Base-by-base conservation (phyloP, 257 asterid species). In the Cordia subcordata region DNA sequence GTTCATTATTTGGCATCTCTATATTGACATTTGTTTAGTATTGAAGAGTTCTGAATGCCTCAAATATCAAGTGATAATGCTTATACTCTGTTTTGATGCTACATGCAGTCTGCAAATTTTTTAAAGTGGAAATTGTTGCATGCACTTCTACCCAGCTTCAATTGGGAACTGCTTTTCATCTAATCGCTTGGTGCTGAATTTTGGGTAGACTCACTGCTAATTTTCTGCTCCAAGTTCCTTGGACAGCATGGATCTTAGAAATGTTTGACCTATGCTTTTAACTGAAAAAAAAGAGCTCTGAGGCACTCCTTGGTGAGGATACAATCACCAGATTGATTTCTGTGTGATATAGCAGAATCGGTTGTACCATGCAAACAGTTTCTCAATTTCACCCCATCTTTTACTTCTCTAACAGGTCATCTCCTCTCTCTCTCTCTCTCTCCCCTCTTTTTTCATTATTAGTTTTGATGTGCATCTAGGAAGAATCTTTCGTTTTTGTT, bases 341-440 rank as follows among this genome's bases (percentile, higher is more conserved):
- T 16, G 21, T 45, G 21, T 12, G 0, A 16, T 58, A 13, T 40
- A 21, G 49, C 55, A 16, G 37, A 15, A 35, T 8, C 11, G 39
- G 38, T 13, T 35, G 46, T 32, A 49, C 23, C 72, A 86, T 90
- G 95, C 83, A 77, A 65, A 75, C 79, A 61, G 73, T 89, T 60
- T 70, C 75, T 44, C 87, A 62, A 49, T 68, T 71, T 71, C 75
- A 68, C 68, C 92, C 90, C n/a, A 53, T 69, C 39, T 69, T 71
- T 64, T 74, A 66, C 64, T 52, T 74, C 67, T 67, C 68, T 47
- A 51, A 55, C 72, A 82, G 94, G 97, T 89, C 17, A 47, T 13
- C 39, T 50, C 51, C 32, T 11, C 35, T 47, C 40, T 35, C 22
- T 10, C 11, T 40, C 37, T 51, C 16, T 57, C 42, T 17, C 17